phyloP scores from a whole-genome alignment of 306 rosid species.

The Citrullus mucosospermus region DNA sequence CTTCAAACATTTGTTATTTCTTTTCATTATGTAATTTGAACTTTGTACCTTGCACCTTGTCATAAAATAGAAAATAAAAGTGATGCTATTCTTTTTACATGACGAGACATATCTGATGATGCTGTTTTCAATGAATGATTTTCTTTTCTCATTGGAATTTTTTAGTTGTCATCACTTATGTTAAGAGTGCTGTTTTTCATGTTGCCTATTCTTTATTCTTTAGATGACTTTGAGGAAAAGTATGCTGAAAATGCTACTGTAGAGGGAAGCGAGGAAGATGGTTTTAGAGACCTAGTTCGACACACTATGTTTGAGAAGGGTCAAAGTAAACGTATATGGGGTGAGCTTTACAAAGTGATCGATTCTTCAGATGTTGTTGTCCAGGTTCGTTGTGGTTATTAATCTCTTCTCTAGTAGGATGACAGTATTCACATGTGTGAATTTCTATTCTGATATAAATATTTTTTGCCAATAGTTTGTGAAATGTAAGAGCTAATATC shows the following conservation, averaged over 20 bases:
- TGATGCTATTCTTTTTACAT: not conserved
- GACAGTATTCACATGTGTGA: not conserved
- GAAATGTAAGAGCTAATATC: not conserved
- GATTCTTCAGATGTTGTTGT: constrained; percentile 98
- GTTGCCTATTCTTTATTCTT: constrained; percentile 3
- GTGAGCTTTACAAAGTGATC: constrained; percentile 95
- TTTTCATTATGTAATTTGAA: not conserved
- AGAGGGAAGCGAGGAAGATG: constrained; percentile 57
- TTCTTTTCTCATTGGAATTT: not conserved
- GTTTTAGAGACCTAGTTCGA: constrained; percentile 74
- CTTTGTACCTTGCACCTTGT: not conserved
- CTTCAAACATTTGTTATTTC: not conserved
- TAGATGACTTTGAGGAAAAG: constrained; percentile 67
- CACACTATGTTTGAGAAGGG: constrained; percentile 97
- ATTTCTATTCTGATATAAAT: not conserved
- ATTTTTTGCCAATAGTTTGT: not conserved
- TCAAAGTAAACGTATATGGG: constrained; percentile 98
- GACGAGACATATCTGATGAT: not conserved
- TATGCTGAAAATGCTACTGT: constrained; percentile 23
- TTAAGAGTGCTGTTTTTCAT: not conserved
- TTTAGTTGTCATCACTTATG: not conserved
- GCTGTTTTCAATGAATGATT: not conserved
- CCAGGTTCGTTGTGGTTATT: constrained; percentile 37
- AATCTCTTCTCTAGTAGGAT: not conserved
- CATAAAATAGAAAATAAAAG: not conserved